Conservation (phyloP, 345 rosid genomes). For the Punica granatum region DNA sequence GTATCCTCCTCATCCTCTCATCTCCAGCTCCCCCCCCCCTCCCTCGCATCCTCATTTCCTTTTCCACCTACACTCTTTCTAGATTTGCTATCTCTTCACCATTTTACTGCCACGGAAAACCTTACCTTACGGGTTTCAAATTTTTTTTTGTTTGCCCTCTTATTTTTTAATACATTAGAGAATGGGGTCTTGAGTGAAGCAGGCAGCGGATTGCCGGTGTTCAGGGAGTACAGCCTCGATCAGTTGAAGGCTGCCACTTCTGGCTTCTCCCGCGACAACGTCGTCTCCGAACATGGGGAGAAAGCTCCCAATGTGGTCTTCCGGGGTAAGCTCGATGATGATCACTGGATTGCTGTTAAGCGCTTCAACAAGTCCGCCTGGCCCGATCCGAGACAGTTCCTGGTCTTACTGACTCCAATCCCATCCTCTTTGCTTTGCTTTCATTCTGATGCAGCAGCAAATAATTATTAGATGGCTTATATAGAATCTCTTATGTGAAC, state of each 20-base stretch:
- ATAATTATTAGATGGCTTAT: neutral
- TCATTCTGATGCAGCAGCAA: neutral
- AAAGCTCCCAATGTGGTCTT: conserved; percentile 38
- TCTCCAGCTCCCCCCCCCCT: no score
- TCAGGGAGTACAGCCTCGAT: conserved; percentile 32
- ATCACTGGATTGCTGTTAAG: conserved; percentile 34
- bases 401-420: conserved; percentile 22
- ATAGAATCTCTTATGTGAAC: no score
- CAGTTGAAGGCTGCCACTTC: conserved; percentile 31
- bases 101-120: neutral
- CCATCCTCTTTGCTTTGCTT: no score
- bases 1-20: no score
- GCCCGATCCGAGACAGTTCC: conserved; percentile 46
- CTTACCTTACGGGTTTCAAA: neutral
- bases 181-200: conserved; percentile 15
- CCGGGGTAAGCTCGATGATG: conserved; percentile 33
- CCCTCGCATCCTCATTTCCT: neutral
- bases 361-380: conserved; percentile 34
- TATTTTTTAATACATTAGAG: conserved; percentile 15
- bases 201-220: conserved; percentile 24
- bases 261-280: conserved; percentile 31
- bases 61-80: neutral
- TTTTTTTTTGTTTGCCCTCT: no score
- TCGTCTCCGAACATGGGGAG: conserved; percentile 36
- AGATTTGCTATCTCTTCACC: neutral